phyloP scores from a whole-genome alignment of 148 eudicot genomes.

The Fallopia convolvulus region DNA sequence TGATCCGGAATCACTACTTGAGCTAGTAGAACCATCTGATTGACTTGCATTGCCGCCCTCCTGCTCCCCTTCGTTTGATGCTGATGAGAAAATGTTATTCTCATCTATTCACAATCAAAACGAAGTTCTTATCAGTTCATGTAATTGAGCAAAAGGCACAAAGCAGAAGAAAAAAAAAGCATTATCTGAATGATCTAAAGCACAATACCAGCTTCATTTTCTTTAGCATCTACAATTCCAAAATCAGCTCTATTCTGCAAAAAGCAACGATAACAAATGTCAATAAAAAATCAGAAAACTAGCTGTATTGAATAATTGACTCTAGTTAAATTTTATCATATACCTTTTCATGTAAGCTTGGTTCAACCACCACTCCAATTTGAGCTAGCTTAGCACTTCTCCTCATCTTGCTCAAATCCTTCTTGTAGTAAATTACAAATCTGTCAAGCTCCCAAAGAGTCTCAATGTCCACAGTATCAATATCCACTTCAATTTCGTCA shows the following conservation, averaged over 20 bases:
- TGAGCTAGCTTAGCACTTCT: slow-evolving; percentile 49
- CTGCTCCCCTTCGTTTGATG: slow-evolving; percentile 3
- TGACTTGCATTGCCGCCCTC: background rate
- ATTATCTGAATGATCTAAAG: background rate
- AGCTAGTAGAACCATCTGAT: slow-evolving; percentile 4
- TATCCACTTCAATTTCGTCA: slow-evolving; percentile 33
- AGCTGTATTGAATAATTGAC: background rate
- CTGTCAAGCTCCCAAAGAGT: slow-evolving; percentile 99
- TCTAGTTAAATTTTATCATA: background rate
- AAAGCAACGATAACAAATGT: background rate
- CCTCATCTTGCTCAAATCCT: slow-evolving; percentile 77
- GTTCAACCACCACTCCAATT: slow-evolving; percentile 28
- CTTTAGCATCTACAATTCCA: background rate
- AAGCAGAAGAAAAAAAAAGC: background rate
- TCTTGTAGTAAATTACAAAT: slow-evolving; percentile 68
- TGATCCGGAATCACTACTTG: slow-evolving; percentile 10
- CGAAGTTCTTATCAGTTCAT: background rate
- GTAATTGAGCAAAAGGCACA: background rate
- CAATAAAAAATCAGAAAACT: background rate
- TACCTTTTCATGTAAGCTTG: slow-evolving; percentile 41
- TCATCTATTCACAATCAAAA: background rate
- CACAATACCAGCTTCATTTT: slow-evolving; percentile 6
- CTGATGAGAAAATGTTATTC: slow-evolving; percentile 8
- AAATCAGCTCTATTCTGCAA: background rate
- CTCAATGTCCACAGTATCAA: slow-evolving; percentile 45